Conservation (phyloP, 2,329 filamentous ascomycete genomes). For the Gaeumannomyces tritici region DNA sequence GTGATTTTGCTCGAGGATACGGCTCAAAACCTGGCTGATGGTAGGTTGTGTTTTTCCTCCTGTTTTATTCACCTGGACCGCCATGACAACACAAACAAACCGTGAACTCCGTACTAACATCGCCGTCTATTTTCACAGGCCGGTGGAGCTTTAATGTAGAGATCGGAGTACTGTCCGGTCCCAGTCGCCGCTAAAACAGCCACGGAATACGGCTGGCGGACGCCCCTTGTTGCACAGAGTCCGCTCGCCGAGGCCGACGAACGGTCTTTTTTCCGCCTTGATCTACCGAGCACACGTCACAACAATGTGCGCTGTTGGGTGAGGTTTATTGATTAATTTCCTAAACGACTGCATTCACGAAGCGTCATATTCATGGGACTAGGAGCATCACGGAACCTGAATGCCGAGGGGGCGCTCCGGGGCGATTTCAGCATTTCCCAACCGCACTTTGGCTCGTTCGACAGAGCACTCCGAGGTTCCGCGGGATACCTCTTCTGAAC, state of each 20-base stretch:
- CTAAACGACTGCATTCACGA: neutral
- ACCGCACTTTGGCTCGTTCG: neutral
- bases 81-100: conserved; percentile 6
- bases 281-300: neutral
- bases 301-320: neutral
- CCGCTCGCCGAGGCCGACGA: neutral
- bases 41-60: conserved; percentile 39
- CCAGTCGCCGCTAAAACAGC: conserved; percentile 12
- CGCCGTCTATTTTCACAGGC: conserved; percentile 18
- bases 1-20: conserved; percentile 88
- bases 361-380: neutral
- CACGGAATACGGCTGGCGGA: neutral
- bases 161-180: conserved; percentile 13
- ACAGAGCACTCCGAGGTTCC: neutral
- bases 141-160: conserved; percentile 36
- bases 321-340: neutral
- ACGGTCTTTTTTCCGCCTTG: no score
- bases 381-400: neutral
- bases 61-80: neutral
- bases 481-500: neutral
- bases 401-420: neutral
- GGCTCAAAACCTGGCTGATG: conserved; percentile 80
- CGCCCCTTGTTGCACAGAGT: neutral
- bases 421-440: neutral
- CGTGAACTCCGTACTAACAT: neutral